Evolutionary conservation across 495 filamentous ascomycete genomes (phyloP).

Genomic region (Neurospora tetrasperma): DNA sequence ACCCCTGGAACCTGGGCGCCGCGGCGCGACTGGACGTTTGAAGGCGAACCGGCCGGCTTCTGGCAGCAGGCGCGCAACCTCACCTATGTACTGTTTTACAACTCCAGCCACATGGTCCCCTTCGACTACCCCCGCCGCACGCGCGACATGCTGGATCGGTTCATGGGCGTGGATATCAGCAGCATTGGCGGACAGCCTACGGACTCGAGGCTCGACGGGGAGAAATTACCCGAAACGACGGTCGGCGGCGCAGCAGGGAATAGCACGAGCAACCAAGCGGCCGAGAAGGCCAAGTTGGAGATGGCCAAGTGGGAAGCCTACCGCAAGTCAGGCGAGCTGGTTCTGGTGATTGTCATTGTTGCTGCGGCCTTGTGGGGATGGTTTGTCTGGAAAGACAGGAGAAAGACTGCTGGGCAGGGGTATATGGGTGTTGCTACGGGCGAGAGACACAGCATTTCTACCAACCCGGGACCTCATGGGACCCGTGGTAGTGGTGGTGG

Average conservation of each 20-base stretch:
- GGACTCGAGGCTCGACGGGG: constrained; percentile 81
- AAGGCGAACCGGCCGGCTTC: constrained; percentile 78
- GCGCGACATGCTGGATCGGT: constrained; percentile 94
- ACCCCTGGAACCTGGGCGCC: constrained; percentile 86
- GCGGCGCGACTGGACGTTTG: constrained; percentile 87
- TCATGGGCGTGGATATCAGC: constrained; percentile 87
- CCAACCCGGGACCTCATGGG: not conserved
- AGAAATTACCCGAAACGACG: constrained; percentile 73
- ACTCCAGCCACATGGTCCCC: constrained; percentile 94
- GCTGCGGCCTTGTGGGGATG: constrained; percentile 71
- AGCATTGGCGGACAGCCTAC: constrained; percentile 79
- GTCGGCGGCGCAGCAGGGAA: constrained; percentile 63
- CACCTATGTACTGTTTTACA: constrained; percentile 93
- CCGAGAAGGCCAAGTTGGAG: constrained; percentile 63
- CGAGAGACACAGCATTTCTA: constrained; percentile 6
- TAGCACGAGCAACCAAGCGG: constrained; percentile 67
- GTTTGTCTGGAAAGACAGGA: constrained; percentile 72
- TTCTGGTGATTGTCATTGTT: constrained; percentile 74
- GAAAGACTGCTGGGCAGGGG: constrained; percentile 33
- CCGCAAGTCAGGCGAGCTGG: constrained; percentile 81
- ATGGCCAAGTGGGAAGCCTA: constrained; percentile 89
- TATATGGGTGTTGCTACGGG: constrained; percentile 41
- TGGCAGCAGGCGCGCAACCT: constrained; percentile 92
- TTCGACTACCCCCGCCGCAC: constrained; percentile 82
- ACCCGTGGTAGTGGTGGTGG: constrained; percentile 9